A percentile compares a stretch with the other conserved stretches of the same genome.
Evolutionary conservation across 148 eudicot species (phyloP).

Genomic region (Fagopyrum esculentum): DNA sequence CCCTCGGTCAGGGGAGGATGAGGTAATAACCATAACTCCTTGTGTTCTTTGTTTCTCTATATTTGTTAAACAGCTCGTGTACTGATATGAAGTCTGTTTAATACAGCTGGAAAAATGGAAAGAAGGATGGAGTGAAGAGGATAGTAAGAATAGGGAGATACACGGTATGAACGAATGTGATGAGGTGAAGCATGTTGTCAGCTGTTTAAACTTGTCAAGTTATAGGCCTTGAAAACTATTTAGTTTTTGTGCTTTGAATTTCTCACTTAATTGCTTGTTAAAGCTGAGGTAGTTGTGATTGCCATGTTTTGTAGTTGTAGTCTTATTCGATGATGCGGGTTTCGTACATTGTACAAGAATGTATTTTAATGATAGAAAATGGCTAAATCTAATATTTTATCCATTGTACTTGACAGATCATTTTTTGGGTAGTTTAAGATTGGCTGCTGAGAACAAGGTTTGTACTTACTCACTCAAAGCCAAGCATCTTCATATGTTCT

Average conservation of each 20-base stretch:
- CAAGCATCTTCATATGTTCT: background rate
- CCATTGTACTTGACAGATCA: too few relatives aligned
- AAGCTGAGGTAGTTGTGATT: background rate
- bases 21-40: constrained; percentile 11
- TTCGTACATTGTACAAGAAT: background rate
- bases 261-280: background rate
- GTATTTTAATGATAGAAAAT: background rate
- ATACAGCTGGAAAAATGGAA: constrained; percentile 25
- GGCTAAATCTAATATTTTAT: too few relatives aligned
- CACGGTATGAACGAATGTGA: constrained; percentile 16
- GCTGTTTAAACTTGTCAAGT: background rate
- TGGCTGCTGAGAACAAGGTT: background rate
- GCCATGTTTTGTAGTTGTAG: too few relatives aligned
- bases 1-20: constrained; percentile 15
- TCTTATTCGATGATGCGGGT: too few relatives aligned
- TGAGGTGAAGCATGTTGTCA: background rate
- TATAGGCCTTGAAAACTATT: background rate
- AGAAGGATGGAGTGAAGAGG: constrained; percentile 20
- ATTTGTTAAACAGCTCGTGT: background rate
- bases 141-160: constrained; percentile 15
- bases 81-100: constrained; percentile 4
- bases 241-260: background rate
- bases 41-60: background rate
- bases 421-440: background rate
- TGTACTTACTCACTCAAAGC: background rate